These are phyloP conservation scores for Cicer cuneatum DNA, from an alignment of 306 rosid species.

Conservation along the genomic window DNA sequence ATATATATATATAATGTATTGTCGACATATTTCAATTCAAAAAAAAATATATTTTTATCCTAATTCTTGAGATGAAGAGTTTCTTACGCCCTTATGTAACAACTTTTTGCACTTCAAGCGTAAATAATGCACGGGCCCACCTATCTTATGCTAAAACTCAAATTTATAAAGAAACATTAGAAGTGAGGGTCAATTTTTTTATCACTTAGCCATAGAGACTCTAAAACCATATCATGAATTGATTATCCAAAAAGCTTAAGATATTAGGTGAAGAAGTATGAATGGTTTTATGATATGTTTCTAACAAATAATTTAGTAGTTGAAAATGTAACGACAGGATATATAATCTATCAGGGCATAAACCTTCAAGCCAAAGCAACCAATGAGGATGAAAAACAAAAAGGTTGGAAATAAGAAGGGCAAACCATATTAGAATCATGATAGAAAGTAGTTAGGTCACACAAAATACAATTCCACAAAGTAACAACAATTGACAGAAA, in stretches of 20 bases:
- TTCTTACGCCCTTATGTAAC: not conserved
- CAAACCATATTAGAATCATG: not conserved
- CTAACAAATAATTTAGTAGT: constrained; percentile 6
- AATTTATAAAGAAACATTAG: not conserved
- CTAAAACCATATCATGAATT: not conserved
- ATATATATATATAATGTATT: too few species aligned
- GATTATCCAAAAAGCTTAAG: not conserved
- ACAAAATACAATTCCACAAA: too few species aligned
- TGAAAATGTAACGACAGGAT: constrained; percentile 1
- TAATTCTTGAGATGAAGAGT: too few species aligned
- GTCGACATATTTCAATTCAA: too few species aligned
- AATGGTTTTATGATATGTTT: not conserved
- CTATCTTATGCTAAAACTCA: not conserved
- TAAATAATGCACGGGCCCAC: not conserved
- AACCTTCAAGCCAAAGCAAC: constrained; percentile 36
- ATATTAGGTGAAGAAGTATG: not conserved
- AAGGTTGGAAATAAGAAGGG: constrained; percentile 6
- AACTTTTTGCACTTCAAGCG: not conserved
- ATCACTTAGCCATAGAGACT: not conserved
- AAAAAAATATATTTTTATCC: too few species aligned
- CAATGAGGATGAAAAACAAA: too few species aligned
- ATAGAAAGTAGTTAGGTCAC: constrained; percentile 4
- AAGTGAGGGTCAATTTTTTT: not conserved
- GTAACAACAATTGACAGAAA: too few species aligned
- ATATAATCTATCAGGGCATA: constrained; percentile 25